These are phyloP conservation scores for Fusarium austroafricanum DNA, from an alignment of 2,329 filamentous ascomycete species.

Conservation along the genomic window DNA sequence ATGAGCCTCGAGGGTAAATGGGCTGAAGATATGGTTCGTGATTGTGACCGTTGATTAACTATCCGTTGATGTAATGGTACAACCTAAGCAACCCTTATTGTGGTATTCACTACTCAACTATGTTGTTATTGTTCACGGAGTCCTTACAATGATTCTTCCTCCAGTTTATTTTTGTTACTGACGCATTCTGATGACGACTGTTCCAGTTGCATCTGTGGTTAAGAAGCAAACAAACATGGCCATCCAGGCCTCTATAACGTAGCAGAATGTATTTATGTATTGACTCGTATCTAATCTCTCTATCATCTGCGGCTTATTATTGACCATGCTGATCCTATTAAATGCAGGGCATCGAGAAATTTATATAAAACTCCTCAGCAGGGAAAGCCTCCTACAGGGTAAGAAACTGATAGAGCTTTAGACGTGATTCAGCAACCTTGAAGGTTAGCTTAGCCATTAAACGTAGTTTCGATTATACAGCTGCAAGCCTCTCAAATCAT, in stretches of 20 bases:
- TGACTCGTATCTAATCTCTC: neutral
- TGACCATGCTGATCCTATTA: neutral
- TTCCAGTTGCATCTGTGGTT: neutral
- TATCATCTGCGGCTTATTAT: neutral
- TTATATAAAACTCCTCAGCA: neutral
- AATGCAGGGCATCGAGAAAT: neutral
- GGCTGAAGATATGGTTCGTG: slow-evolving; percentile 8
- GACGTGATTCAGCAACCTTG: neutral
- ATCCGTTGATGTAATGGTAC: neutral
- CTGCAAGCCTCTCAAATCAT: neutral
- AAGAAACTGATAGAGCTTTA: neutral
- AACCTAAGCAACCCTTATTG: neutral
- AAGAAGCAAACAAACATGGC: neutral
- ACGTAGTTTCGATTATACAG: neutral
- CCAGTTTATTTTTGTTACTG: neutral
- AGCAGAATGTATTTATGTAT: neutral
- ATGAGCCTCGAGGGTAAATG: slow-evolving; percentile 4
- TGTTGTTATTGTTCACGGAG: neutral
- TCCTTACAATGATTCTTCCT: neutral
- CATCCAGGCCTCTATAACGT: neutral
- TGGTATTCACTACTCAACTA: neutral
- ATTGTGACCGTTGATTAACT: neutral
- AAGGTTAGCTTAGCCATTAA: neutral
- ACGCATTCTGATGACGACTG: neutral
- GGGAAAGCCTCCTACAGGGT: neutral